Conservation (phyloP, 225 moss, liverwort and hornwort species). For the Sphagnum tenellum region DNA sequence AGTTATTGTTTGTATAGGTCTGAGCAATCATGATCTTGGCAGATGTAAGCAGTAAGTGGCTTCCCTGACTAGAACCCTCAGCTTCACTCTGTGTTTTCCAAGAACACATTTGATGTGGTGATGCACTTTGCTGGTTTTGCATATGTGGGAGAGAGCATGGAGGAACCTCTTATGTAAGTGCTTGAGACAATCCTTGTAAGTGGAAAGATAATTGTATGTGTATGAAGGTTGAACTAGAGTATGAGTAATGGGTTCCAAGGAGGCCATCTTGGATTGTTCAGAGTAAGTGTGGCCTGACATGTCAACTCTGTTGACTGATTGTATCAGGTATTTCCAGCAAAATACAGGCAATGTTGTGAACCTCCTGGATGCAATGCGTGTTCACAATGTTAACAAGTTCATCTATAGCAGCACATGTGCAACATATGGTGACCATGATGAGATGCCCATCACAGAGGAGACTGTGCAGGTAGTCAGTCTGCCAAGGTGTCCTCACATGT, state of each 20-base stretch:
- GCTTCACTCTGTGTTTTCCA: conserved; percentile 13
- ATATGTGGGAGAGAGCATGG: conserved; percentile 3
- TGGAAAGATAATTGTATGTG: background rate
- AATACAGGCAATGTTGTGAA: conserved; percentile 17
- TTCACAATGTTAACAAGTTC: conserved; percentile 14
- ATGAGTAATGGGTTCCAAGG: no score
- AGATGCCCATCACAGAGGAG: conserved; percentile 15
- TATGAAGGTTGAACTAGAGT: no score
- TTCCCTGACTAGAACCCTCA: background rate
- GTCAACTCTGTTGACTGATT: no score
- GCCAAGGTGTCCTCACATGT: no score
- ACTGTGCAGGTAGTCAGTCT: conserved; percentile 10
- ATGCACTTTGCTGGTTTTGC: no score
- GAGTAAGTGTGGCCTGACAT: no score
- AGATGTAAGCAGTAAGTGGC: no score
- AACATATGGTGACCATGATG: conserved; percentile 12
- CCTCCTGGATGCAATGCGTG: conserved; percentile 19
- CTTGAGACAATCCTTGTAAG: background rate
- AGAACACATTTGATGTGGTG: conserved; percentile 16
- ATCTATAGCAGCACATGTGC: conserved; percentile 21
- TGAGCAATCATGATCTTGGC: no score
- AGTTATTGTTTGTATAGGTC: no score
- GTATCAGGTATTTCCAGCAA: conserved; percentile 9
- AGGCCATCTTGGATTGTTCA: no score
- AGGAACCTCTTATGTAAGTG: conserved; percentile 14